Percentiles rank a stretch among this genome's conserved stretches.
These are phyloP conservation scores for Allantophomopsis cytisporea DNA, from an alignment of 2,329 filamentous ascomycete species.

Conservation along the genomic window DNA sequence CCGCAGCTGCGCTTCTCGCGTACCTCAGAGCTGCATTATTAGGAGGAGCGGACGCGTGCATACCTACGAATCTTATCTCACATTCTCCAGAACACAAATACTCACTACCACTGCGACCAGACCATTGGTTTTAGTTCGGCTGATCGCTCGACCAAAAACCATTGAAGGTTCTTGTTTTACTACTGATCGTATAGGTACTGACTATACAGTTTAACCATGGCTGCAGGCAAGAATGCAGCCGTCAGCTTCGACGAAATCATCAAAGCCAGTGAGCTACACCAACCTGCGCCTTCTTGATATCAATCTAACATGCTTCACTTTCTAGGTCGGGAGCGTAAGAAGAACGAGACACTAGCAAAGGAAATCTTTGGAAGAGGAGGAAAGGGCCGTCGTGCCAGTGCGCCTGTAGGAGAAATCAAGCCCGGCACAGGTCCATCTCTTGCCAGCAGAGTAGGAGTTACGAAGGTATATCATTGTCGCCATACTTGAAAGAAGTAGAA, in stretches of 20 bases:
- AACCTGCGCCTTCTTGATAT: slow-evolving; percentile 5
- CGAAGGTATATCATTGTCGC: slow-evolving; percentile 3
- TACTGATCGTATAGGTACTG: slow-evolving; percentile 4
- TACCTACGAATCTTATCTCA: too few species aligned
- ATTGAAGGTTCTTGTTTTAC: too few species aligned
- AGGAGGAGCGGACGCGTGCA: too few species aligned
- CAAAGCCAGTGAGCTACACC: slow-evolving; percentile 12
- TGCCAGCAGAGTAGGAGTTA: slow-evolving; percentile 51
- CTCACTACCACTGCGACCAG: too few species aligned
- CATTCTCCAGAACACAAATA: too few species aligned
- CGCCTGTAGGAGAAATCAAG: slow-evolving; percentile 30
- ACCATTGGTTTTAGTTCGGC: too few species aligned
- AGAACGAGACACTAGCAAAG: slow-evolving; percentile 57
- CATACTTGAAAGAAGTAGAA: too few species aligned
- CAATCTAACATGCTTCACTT: too few species aligned
- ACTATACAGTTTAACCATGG: slow-evolving; percentile 13
- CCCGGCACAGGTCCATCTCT: slow-evolving; percentile 38
- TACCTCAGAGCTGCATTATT: too few species aligned
- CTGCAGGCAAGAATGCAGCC: slow-evolving; percentile 12
- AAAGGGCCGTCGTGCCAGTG: slow-evolving; percentile 41
- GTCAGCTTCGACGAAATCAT: slow-evolving; percentile 19
- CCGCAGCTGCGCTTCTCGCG: too few species aligned
- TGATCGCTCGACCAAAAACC: too few species aligned
- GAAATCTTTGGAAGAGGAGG: slow-evolving; percentile 43
- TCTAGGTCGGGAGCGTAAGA: slow-evolving; percentile 48